A percentile compares a stretch with the other conserved stretches of the same genome.
These are phyloP conservation scores for Macrolepiota dolichaula DNA, from an alignment of 768 basidiomycete species.

Conservation along the genomic window DNA sequence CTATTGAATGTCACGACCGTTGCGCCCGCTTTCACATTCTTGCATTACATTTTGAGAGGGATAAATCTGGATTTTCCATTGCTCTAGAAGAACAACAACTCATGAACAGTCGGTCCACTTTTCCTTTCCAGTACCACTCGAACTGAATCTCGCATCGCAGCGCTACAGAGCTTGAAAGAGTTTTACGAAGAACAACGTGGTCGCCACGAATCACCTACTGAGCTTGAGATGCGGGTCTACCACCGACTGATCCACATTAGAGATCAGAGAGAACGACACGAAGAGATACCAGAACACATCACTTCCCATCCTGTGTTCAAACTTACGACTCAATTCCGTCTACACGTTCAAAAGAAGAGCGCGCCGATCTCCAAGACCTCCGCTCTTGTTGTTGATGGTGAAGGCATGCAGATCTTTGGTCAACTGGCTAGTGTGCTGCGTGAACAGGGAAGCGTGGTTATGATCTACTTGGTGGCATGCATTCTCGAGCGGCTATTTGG, in stretches of 20 bases:
- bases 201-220: constrained; percentile 69
- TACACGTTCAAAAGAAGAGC: constrained; percentile 77
- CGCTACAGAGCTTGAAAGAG: constrained; percentile 88
- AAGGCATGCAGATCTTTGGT: constrained; percentile 67
- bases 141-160: constrained; percentile 34
- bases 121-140: neutral
- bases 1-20: constrained; percentile 89
- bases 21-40: constrained; percentile 94
- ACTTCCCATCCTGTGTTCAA: constrained; percentile 74
- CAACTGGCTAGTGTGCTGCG: constrained; percentile 60
- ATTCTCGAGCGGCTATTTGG: constrained; percentile 86
- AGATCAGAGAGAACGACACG: constrained; percentile 74
- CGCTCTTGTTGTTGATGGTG: constrained; percentile 54
- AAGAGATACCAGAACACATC: constrained; percentile 67
- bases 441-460: constrained; percentile 60
- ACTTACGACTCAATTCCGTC: constrained; percentile 76
- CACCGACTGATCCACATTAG: constrained; percentile 90
- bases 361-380: constrained; percentile 72
- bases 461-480: constrained; percentile 89
- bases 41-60: constrained; percentile 65
- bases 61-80: constrained; percentile 54
- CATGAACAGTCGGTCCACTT: constrained; percentile 65
- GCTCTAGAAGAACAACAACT: constrained; percentile 84
- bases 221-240: constrained; percentile 96
- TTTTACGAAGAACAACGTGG: constrained; percentile 84